phyloP scores from a whole-genome alignment of 1,284 basidiomycete genomes.

The Mycosarcoma mackinlayi region DNA sequence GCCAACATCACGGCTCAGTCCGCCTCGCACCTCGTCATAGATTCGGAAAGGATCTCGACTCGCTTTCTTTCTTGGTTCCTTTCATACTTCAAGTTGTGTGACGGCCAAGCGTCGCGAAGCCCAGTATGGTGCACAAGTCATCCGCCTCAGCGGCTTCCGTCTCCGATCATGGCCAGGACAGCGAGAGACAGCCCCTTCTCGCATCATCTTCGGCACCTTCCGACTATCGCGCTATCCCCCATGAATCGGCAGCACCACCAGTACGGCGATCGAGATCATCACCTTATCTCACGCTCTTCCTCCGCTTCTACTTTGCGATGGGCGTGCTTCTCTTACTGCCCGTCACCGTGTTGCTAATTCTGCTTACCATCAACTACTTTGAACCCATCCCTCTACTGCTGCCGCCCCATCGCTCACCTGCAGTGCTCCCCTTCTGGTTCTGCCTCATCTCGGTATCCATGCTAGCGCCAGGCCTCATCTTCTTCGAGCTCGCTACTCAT shows the following conservation, averaged over 20 bases:
- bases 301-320: conserved; percentile 40
- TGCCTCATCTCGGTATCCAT: conserved; percentile 44
- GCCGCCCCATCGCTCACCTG: conserved; percentile 44
- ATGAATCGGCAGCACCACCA: conserved; percentile 5
- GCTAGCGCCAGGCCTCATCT: conserved; percentile 45
- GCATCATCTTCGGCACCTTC: conserved; percentile 1
- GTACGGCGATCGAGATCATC: conserved; percentile 18
- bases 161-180: conserved; percentile 12
- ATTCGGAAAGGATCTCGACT: no score
- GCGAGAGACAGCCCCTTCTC: conserved; percentile 41
- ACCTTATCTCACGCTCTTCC: conserved; percentile 37
- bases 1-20: neutral
- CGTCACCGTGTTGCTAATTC: conserved; percentile 33
- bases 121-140: conserved; percentile 26
- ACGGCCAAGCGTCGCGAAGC: no score
- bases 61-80: no score
- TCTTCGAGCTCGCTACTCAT: conserved; percentile 54
- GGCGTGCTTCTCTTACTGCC: conserved; percentile 43
- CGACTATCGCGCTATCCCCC: conserved; percentile 31
- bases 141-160: conserved; percentile 7
- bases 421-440: conserved; percentile 51
- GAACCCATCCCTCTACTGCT: conserved; percentile 50
- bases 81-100: no score
- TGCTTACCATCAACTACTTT: conserved; percentile 47
- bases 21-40: no score